phyloP scores from a whole-genome alignment of 441 rosid species.

The Pelargonium citronellum region DNA sequence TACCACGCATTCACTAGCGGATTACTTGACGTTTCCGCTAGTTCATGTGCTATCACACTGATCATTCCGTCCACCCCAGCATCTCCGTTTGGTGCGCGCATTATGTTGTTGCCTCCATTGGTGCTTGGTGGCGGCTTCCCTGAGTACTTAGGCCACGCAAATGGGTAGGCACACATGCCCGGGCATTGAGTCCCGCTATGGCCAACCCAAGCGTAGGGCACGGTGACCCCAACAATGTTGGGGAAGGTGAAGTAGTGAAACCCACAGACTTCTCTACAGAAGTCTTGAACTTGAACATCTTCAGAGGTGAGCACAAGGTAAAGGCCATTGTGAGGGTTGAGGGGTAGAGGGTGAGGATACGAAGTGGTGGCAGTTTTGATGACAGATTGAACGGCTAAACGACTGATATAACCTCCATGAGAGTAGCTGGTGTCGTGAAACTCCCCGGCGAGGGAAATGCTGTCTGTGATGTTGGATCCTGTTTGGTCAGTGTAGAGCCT shows the following conservation, averaged over 20 bases:
- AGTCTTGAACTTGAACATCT: constrained; percentile 58
- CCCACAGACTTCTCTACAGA: constrained; percentile 59
- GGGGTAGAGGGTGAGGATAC: constrained; percentile 30
- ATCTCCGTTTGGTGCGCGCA: constrained; percentile 54
- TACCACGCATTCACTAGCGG: constrained; percentile 62
- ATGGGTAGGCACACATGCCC: constrained; percentile 55
- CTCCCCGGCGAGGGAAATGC: constrained; percentile 39
- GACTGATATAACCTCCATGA: constrained; percentile 42
- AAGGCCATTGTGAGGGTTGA: constrained; percentile 48
- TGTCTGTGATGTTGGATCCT: constrained; percentile 46
- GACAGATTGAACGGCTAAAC: constrained; percentile 46
- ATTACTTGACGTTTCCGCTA: constrained; percentile 52
- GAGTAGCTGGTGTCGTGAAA: constrained; percentile 42
- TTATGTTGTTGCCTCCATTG: constrained; percentile 32
- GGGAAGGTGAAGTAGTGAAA: constrained; percentile 69
- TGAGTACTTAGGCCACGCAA: constrained; percentile 44
- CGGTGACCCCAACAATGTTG: constrained; percentile 38
- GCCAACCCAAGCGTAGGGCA: constrained; percentile 63
- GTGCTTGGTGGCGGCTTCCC: constrained; percentile 36
- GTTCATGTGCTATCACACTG: constrained; percentile 60
- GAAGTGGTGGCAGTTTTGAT: constrained; percentile 42
- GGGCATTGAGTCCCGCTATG: constrained; percentile 55
- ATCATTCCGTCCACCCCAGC: constrained; percentile 60
- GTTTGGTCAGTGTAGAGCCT: constrained; percentile 56
- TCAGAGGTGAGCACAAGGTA: constrained; percentile 45